Evolutionary conservation across 805 yeast genomes (phyloP), one percentile per base, ranked within the genome.

Genomic region (Ogataea pini): DNA sequence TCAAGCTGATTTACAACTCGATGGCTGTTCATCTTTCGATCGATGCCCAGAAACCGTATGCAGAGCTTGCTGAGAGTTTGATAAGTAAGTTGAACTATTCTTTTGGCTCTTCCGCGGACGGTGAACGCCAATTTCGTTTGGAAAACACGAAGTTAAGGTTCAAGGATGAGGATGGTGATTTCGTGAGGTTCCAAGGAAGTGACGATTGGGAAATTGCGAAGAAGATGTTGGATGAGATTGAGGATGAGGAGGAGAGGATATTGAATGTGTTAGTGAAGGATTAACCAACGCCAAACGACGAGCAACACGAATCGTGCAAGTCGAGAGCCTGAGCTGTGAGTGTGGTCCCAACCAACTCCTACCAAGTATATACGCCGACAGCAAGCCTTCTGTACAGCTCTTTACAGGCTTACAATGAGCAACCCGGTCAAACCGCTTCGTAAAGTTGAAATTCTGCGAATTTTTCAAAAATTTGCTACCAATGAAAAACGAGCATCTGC

Each of bases 111-210:
- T 74, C 66, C 12, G 32, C 43, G 4, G 54, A 52, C 25, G 55
- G 48, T 52, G 60, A n/a, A 64, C 64, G 40, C 43, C 28, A 39
- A 41, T 46, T 72, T 68, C 18, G 37, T 3, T 20, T 47, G 12
- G 50, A 48, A 1, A 50, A 31, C 16, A 68, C 78, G 33, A 78
- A 85, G 59, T 75, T 94, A 51, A 84, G 83, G 65, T 92, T 89
- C 64, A 82, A 82, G 63, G 99, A 94, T 67, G 99, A 94, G 68
- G 99, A 94, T 64, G 97, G 96, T 14, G 99, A 94, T 64, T 85
- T 80, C 63, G 95, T 94, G 36, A 82, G 86, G 41, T 80, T 92
- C 68, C 86, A 83, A 56, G 80, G 89, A 27, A 86, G 85, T 52
- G 97, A 92, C 44, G 98, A 92, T 64, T 86, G 96, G 88, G 69